Conservation (phyloP, 805 yeast species). For the Metschnikowia cubensis region DNA sequence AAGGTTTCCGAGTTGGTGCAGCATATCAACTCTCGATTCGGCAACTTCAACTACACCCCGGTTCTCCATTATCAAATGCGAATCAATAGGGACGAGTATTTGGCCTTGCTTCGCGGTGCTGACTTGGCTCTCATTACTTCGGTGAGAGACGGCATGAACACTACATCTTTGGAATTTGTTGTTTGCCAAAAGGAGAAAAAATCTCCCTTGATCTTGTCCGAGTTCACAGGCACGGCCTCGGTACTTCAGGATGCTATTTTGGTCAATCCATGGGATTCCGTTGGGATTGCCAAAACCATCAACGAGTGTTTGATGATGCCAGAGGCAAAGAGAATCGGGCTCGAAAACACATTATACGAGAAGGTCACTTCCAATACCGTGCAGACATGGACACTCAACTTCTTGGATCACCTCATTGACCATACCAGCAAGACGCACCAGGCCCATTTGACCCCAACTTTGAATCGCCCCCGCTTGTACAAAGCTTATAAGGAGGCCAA, state of each 20-base stretch:
- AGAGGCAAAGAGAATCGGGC: conserved; percentile 37
- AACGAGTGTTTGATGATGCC: conserved; percentile 61
- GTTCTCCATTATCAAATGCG: conserved; percentile 91
- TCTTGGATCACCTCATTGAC: conserved; percentile 47
- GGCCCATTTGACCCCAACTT: conserved; percentile 60
- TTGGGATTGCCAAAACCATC: conserved; percentile 84
- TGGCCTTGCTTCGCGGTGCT: conserved; percentile 83
- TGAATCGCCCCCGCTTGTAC: conserved; percentile 65
- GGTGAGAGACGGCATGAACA: conserved; percentile 93
- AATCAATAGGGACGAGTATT: conserved; percentile 81
- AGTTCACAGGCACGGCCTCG: conserved; percentile 85
- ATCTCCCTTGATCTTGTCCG: conserved; percentile 82
- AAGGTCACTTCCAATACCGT: conserved; percentile 68
- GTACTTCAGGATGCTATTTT: conserved; percentile 68
- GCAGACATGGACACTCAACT: conserved; percentile 73
- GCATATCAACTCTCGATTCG: conserved; percentile 80
- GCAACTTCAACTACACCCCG: conserved; percentile 78
- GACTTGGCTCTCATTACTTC: conserved; percentile 87
- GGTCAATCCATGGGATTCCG: conserved; percentile 96
- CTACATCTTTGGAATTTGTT: conserved; percentile 89
- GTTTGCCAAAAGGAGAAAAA: conserved; percentile 73
- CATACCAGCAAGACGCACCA: conserved; percentile 38
- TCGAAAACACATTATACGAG: conserved; percentile 54
- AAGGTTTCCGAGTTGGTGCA: conserved; percentile 80
- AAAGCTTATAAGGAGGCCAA: conserved; percentile 56